Conservation (phyloP, 2,329 filamentous ascomycete genomes). For the Leptodontidium sp. region DNA sequence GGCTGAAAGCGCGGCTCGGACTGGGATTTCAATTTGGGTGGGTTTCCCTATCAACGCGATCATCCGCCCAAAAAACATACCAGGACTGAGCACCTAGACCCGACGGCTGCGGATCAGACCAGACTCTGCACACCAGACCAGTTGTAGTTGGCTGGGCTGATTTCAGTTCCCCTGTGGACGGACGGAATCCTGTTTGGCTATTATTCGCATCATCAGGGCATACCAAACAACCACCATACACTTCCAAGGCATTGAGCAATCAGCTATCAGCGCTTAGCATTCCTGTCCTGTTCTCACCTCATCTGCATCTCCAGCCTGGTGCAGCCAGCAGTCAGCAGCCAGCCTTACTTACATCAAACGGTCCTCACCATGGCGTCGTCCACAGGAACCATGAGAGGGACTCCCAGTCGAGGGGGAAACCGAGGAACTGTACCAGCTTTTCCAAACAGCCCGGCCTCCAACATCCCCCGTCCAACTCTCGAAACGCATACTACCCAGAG, state of each 20-base stretch:
- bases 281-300: constrained; percentile 25
- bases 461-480: constrained; percentile 76
- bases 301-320: not conserved
- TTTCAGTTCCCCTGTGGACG: constrained; percentile 8
- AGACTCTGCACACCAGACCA: not conserved
- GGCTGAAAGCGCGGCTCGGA: not conserved
- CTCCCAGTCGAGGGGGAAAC: constrained; percentile 67
- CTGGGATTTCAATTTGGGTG: not conserved
- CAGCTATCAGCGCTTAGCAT: constrained; percentile 36
- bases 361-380: constrained; percentile 40
- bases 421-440: constrained; percentile 65
- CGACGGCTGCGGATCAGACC: not conserved
- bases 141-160: too few relatives aligned
- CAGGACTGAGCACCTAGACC: not conserved
- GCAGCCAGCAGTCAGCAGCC: not conserved
- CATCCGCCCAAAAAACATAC: constrained; percentile 1
- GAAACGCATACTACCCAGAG: constrained; percentile 64
- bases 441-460: constrained; percentile 69
- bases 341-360: constrained; percentile 4
- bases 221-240: not conserved
- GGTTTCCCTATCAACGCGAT: constrained; percentile 31
- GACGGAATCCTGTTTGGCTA: constrained; percentile 3
- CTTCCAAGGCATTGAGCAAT: constrained; percentile 20
- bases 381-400: constrained; percentile 69
- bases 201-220: constrained; percentile 2